phyloP scores from a whole-genome alignment of 176 grass and related monocot genomes.

The Rhynchospora breviuscula region DNA sequence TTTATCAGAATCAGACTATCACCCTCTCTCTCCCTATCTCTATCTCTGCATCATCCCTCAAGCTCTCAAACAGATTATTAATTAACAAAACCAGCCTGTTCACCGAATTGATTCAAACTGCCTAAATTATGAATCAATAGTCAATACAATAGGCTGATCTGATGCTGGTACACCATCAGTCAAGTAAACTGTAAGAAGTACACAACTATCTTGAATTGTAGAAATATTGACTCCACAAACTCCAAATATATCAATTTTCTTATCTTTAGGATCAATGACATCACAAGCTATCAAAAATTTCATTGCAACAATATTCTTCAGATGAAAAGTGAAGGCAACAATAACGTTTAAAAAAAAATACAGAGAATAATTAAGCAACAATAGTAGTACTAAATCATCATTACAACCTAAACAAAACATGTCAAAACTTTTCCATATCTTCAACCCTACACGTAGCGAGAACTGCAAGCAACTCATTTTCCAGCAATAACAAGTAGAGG shows the following conservation, averaged over 20 bases:
- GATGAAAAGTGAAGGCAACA: neutral
- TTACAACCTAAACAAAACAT: neutral
- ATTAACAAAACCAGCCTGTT: neutral
- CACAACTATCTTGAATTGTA: neutral
- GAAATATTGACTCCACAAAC: neutral
- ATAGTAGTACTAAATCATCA: neutral
- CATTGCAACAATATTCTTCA: neutral
- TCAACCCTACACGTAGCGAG: neutral
- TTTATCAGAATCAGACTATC: constrained; percentile 61
- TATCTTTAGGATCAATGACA: neutral
- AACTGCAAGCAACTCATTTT: constrained; percentile 37
- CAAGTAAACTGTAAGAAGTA: neutral
- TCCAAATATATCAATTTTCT: neutral
- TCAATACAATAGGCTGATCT: neutral
- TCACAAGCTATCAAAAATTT: constrained; percentile 16
- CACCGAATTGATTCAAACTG: neutral
- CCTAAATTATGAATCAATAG: neutral
- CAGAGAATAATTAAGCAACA: neutral
- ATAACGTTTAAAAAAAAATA: neutral
- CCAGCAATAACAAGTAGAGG: constrained; percentile 68
- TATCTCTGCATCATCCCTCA: constrained; percentile 45
- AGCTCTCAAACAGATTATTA: constrained; percentile 33
- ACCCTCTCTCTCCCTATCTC: constrained; percentile 33
- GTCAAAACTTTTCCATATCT: neutral
- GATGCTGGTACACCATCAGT: neutral